phyloP scores from a whole-genome alignment of 1,139 yeast genomes.

The Yamadazyma triangularis region DNA sequence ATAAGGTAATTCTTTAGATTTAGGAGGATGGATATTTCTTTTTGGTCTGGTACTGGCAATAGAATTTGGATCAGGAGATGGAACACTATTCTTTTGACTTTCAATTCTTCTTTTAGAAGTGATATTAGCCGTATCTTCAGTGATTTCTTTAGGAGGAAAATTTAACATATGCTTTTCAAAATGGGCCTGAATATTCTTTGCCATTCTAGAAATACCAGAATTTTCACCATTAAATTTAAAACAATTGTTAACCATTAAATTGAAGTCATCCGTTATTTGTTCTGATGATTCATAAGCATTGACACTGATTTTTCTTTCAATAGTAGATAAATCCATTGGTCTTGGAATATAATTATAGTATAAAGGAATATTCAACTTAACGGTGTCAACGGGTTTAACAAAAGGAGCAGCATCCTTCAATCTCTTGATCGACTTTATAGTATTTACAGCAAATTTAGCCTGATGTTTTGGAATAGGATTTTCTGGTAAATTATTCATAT shows the following conservation, averaged over 20 bases:
- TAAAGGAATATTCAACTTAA: constrained; percentile 84
- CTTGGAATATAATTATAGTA: constrained; percentile 77
- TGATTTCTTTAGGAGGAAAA: constrained; percentile 74
- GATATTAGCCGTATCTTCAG: constrained; percentile 24
- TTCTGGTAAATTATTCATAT: constrained; percentile 60
- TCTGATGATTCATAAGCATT: constrained; percentile 70
- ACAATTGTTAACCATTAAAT: constrained; percentile 81
- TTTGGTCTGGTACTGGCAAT: constrained; percentile 70
- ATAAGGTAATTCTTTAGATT: constrained; percentile 88
- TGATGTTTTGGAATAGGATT: constrained; percentile 87
- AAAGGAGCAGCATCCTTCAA: constrained; percentile 93
- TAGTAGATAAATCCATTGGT: constrained; percentile 94
- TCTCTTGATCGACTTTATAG: constrained; percentile 78
- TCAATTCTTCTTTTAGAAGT: constrained; percentile 1
- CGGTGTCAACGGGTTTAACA: constrained; percentile 82
- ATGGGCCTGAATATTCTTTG: constrained; percentile 79
- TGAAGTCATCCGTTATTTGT: constrained; percentile 74
- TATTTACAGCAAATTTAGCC: constrained; percentile 60
- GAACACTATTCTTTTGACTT: constrained; percentile 19
- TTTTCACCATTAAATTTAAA: constrained; percentile 79
- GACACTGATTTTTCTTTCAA: constrained; percentile 69
- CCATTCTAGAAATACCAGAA: constrained; percentile 87
- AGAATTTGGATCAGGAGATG: constrained; percentile 43
- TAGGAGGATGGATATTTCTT: constrained; percentile 95
- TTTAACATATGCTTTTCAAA: constrained; percentile 91